Base-by-base conservation (phyloP, 1,139 yeast genomes). In the Insectozyma bohioensis region DNA sequence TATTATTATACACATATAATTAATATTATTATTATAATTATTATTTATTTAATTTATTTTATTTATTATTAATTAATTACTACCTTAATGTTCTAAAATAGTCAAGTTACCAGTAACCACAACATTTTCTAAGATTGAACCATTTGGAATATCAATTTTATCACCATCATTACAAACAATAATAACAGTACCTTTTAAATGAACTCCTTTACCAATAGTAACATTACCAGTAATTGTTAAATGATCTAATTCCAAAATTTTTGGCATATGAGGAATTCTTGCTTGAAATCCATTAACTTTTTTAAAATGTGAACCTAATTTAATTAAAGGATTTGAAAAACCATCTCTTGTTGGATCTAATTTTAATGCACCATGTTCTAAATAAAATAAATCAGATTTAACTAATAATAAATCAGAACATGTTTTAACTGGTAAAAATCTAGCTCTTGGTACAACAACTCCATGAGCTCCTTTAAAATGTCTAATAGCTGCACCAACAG, bases 401-500 rank as follows among this genome's bases (percentile, higher is more conserved):
- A 92, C 98, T 54, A 92, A 76, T 52, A 94, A 71, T 61, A 92
- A 71, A 62, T 92, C 98, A 7, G 97, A 88, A 61, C 94, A 87
- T 15, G 98, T 94, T 72, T 92, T 92, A 51, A 92, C 98, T 13
- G 98, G 98, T 68, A 94, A 77, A 76, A 92, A 92, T 60, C 98
- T 83, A 28, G 96, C 77, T 69, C 98, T 85, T 62, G 98, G 97
- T 21, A 92, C 98, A 52, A 88, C 95, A 51, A 92, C 95, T 65
- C 98, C 98, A 55, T 88, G 97, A 20, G 97, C 97, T 51, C 87
- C 85, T 49, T 82, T 75, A 64, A 94, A 92, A 65, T 90, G 94
- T 66, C 95, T 86, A 58, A 92, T 92, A 35, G 98, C 97, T 26
- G 98, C 98, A 72, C 98, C 98, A 47, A 88, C 95, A 17, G 98